Conservation (phyloP, 2,329 filamentous ascomycete species). For the Hyphodiscus sp. region DNA sequence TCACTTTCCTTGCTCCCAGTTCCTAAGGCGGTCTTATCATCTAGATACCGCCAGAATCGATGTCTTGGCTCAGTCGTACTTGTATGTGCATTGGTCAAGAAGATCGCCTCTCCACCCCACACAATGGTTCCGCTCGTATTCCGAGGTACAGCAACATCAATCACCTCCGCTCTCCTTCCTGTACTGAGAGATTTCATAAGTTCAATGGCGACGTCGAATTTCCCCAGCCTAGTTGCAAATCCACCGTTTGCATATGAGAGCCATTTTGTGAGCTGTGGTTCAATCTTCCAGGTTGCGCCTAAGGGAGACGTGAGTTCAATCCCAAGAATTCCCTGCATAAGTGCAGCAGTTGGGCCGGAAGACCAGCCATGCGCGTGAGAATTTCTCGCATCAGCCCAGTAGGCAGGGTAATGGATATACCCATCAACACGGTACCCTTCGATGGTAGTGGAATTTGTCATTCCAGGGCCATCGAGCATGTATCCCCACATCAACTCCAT, state of each 20-base stretch:
- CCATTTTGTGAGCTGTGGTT: constrained; percentile 34
- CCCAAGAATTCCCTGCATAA: constrained; percentile 39
- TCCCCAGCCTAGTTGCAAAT: constrained; percentile 31
- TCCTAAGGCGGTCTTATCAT: constrained; percentile 1
- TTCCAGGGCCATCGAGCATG: constrained; percentile 41
- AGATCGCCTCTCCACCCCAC: constrained; percentile 20
- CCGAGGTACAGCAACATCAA: constrained; percentile 25
- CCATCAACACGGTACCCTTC: constrained; percentile 35
- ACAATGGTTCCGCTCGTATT: constrained; percentile 22
- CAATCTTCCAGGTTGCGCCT: constrained; percentile 34
- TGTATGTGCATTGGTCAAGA: not conserved
- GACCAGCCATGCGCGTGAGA: constrained; percentile 45
- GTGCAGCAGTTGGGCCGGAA: constrained; percentile 39
- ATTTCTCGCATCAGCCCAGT: constrained; percentile 29
- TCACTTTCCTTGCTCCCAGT: constrained; percentile 5
- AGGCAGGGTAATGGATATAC: constrained; percentile 31
- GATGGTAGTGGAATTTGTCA: constrained; percentile 33
- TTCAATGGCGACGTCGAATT: constrained; percentile 29
- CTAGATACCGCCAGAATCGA: constrained; percentile 12
- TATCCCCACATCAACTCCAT: constrained; percentile 46
- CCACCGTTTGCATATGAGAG: constrained; percentile 32
- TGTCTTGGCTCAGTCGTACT: constrained; percentile 6
- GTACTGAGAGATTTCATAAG: constrained; percentile 13
- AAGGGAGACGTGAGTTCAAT: constrained; percentile 32
- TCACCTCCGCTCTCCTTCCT: constrained; percentile 15